Base-by-base conservation (phyloP, 306 rosid genomes). In the Prinsepia uniflora region DNA sequence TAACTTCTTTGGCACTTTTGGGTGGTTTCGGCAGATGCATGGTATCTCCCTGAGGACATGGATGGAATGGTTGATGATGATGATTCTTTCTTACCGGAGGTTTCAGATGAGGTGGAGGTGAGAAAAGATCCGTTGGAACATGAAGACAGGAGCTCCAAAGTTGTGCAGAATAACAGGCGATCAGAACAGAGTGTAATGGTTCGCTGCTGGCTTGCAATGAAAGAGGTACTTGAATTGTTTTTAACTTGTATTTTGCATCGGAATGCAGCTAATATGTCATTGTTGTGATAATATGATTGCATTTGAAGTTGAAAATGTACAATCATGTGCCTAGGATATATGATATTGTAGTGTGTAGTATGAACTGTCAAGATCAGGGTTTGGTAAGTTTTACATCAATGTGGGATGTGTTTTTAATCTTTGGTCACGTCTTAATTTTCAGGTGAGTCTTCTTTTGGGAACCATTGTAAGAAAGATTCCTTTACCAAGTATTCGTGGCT, bases 121-220 rank as follows among this genome's bases (percentile, higher is more conserved):
- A 79, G 73, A 50, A 34, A 78, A 59, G 55, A 78, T 75, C 78
- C 78, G 10, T 79, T 83, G 49, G 88, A 86, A 72, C 63, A 71
- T 47, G 89, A 81, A 73, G 84, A 79, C 50, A 75, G 72, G 52
- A 69, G 60, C 78, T 78, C 87, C 68, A 84, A 85, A 68, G 71
- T 67, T 71, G 56, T 76, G 48, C 77, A 52, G 68, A 84, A 78
- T 80, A 85, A 61, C 50, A 82, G 89, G 77, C 71, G 89, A 60
- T 88, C 94, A 11, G 98, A 89, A 50, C 99, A 94, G 81, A 79
- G 78, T 79, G 96, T 94, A 69, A 94, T 94, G 99, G 99, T 89
- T 87, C 97, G 99, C 73, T 94, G 97, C 81, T 94, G 99, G 99
- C 92, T 94, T 59, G 99, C 99, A 41, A 91, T 94, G 99, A 94